Percentiles rank a stretch among this genome's conserved stretches.
phyloP scores from a whole-genome alignment of 306 rosid genomes.

The Gleditsia sinensis region DNA sequence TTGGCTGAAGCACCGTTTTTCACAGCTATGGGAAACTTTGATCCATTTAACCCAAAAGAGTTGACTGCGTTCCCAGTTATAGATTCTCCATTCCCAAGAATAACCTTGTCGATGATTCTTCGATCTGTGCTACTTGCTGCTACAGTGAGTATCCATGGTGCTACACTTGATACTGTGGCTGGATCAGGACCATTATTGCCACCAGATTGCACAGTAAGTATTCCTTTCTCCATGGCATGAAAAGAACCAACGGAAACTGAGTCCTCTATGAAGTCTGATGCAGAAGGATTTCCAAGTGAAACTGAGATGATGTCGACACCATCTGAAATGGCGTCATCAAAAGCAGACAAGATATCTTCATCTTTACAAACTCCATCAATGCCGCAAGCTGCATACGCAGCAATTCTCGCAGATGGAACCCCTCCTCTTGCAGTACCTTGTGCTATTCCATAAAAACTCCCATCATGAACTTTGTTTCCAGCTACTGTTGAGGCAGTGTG shows the following conservation, averaged over 20 bases:
- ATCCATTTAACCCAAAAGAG: slow-evolving; percentile 25
- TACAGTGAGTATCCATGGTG: slow-evolving; percentile 52
- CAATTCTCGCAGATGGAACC: slow-evolving; percentile 30
- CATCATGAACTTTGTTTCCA: not conserved
- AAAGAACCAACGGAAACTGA: slow-evolving; percentile 47
- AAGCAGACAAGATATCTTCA: slow-evolving; percentile 40
- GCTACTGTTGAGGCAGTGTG: slow-evolving; percentile 21
- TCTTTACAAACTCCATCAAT: not conserved
- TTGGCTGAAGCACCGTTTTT: not conserved
- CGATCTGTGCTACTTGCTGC: slow-evolving; percentile 53
- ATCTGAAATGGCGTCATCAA: slow-evolving; percentile 62
- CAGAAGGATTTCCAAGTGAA: not conserved
- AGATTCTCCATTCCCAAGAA: slow-evolving; percentile 46
- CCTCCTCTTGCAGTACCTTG: slow-evolving; percentile 30
- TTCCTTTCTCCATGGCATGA: slow-evolving; percentile 48
- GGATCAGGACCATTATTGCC: slow-evolving; percentile 41
- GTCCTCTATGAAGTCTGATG: rapidly evolving
- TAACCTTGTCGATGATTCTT: slow-evolving; percentile 27
- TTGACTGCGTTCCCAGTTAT: slow-evolving; percentile 34
- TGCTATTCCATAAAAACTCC: slow-evolving; percentile 6
- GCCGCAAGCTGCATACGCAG: not conserved
- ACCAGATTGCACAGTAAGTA: slow-evolving; percentile 42
- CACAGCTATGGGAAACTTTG: slow-evolving; percentile 20
- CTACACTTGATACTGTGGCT: slow-evolving; percentile 4
- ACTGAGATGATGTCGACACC: slow-evolving; percentile 47